These are phyloP conservation scores for Beauveria medogensis DNA, from an alignment of 2,329 filamentous ascomycete species.

Conservation along the genomic window DNA sequence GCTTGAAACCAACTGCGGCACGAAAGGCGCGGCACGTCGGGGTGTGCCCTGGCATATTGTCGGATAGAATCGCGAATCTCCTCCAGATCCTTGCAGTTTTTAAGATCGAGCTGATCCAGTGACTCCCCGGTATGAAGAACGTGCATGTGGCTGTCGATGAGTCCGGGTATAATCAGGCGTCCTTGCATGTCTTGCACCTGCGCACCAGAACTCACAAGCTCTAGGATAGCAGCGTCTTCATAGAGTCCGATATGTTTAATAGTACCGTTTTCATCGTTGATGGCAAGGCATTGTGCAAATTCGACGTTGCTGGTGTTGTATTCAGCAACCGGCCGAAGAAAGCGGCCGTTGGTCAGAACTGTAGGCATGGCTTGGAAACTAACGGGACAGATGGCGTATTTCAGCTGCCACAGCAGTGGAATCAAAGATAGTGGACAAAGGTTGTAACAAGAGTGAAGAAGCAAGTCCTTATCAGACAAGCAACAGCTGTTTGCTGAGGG, in stretches of 20 bases:
- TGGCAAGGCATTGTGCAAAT: background rate
- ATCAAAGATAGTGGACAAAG: background rate
- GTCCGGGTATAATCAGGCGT: conserved; percentile 25
- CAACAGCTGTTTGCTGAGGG: background rate
- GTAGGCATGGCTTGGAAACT: background rate
- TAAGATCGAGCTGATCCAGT: conserved; percentile 29
- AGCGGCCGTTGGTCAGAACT: background rate
- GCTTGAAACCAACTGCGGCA: conserved; percentile 36
- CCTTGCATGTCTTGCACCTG: conserved; percentile 9
- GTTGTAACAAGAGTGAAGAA: background rate
- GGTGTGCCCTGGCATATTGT: conserved; percentile 25
- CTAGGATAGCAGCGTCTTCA: background rate
- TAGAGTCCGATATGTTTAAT: background rate
- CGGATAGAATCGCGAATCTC: conserved; percentile 30
- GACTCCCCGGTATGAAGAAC: conserved; percentile 33
- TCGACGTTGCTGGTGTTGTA: conserved; percentile 1
- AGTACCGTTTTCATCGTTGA: background rate
- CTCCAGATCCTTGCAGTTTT: conserved; percentile 25
- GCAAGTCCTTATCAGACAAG: background rate
- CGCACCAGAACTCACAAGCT: conserved; percentile 2
- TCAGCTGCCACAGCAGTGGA: background rate
- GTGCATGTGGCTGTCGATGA: conserved; percentile 38
- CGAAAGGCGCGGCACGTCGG: conserved; percentile 28
- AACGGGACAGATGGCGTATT: background rate
- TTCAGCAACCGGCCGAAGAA: background rate